These are phyloP conservation scores for Platanthera guangdongensis DNA, from an alignment of 106 monocot genomes.

Conservation along the genomic window DNA sequence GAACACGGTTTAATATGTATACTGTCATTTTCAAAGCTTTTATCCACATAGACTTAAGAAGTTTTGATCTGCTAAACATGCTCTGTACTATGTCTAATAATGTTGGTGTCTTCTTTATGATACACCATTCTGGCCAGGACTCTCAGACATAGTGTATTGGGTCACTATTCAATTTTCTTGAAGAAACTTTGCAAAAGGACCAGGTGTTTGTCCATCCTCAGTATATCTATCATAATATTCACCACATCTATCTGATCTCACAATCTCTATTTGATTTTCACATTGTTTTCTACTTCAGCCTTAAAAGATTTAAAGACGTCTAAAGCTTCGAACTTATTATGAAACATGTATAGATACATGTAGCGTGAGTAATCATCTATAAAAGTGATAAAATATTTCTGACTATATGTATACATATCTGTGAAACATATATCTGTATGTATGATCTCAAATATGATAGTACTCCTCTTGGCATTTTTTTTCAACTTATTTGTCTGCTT, in stretches of 20 bases:
- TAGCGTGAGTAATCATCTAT: no score
- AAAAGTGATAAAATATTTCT: not conserved
- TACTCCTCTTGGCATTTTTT: no score
- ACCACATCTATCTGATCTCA: no score
- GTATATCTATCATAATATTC: not conserved
- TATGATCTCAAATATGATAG: no score
- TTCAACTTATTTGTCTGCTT: no score
- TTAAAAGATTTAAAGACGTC: not conserved
- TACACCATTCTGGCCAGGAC: constrained; percentile 8
- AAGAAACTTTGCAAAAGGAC: not conserved
- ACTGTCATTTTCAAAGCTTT: no score
- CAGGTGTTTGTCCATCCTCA: constrained; percentile 10
- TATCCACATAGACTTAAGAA: no score
- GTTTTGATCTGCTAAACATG: no score
- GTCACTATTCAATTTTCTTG: constrained; percentile 2
- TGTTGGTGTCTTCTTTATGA: not conserved
- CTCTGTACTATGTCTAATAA: not conserved
- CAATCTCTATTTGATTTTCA: not conserved
- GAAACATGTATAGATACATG: no score
- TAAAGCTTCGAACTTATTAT: constrained; percentile 2
- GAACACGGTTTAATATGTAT: no score
- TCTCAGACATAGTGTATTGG: constrained; percentile 1
- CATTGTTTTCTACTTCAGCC: constrained; percentile 4
- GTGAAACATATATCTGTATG: no score
- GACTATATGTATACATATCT: no score